Base-by-base conservation (phyloP, 495 filamentous ascomycete species). In the Penicilliopsis zonata region DNA sequence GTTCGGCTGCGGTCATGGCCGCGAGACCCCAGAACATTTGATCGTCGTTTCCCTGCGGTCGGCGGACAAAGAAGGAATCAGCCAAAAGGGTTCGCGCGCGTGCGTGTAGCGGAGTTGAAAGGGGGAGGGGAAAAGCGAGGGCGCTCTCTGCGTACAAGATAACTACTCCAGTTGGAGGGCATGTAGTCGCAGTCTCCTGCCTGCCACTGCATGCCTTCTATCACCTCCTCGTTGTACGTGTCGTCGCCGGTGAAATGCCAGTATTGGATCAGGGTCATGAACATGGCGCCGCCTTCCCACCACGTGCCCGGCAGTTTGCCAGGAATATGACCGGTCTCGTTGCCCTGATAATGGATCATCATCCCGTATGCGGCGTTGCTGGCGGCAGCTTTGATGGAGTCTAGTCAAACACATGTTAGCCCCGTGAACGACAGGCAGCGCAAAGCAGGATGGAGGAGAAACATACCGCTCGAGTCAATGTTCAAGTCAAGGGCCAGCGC, bases 1-100 rank as follows among this genome's bases (percentile, higher is more conserved):
- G 42, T 37, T 76, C 71, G 19, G 67, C 69, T 13, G 69, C 70
- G 5, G 59, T 60, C 62, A 76, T 67, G 28, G 68, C 70, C 2
- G 68, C 65, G 34, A 66, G 44, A 9, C 61, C 70, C 71, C 70
- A 76, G 47, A 72, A 72, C 36, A 59, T 58, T 42, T 75, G 69
- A 40, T 73, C 70, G 35, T 73, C 70, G 38, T 73, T 73, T 26
- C 71, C 71, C 51, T 66, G 9, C 10, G 20, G 24, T n/a, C 12
- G 19, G n/a, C n/a, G n/a, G 33, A 23, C 4, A 4, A 6, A 4
- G 17, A 23, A 15, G 20, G 20, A 15, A 7, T 24, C n/a, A n/a
- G n/a, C n/a, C n/a, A n/a, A n/a, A n/a, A n/a, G n/a, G n/a, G n/a
- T n/a, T n/a, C n/a, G n/a, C n/a, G n/a, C n/a, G n/a, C n/a, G n/a